A percentile compares a stretch with the other conserved stretches of the same genome.
Evolutionary conservation across 2,329 filamentous ascomycete genomes (phyloP).

Genomic region (Colletotrichum abscissum): DNA sequence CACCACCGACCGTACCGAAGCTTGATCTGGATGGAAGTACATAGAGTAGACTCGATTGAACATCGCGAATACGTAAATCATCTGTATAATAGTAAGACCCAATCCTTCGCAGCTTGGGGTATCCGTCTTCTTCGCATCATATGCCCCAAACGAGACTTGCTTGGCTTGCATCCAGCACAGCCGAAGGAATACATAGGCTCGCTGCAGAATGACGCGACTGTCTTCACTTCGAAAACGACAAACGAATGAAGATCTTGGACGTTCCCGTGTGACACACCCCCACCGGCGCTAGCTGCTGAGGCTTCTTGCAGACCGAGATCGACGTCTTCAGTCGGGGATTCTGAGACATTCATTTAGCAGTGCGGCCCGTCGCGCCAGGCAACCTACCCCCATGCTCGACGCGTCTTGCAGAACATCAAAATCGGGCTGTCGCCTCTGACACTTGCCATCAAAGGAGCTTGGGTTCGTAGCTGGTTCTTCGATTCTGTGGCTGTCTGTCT

Average conservation of each 20-base stretch:
- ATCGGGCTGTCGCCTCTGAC: background rate
- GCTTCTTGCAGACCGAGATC: background rate
- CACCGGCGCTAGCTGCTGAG: background rate
- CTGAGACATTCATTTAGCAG: background rate
- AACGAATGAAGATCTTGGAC: background rate
- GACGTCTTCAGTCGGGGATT: background rate
- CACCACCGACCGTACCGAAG: background rate
- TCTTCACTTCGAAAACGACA: background rate
- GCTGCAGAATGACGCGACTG: background rate
- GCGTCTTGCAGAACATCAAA: background rate
- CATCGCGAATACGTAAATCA: too few species aligned
- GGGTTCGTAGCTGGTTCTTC: background rate
- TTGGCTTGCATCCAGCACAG: background rate
- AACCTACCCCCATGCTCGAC: background rate
- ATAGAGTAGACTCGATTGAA: background rate
- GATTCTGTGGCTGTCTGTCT: background rate
- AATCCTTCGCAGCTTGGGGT: too few species aligned
- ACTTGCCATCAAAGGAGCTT: background rate
- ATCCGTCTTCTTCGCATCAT: too few species aligned
- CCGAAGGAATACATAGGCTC: background rate
- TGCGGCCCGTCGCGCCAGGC: background rate
- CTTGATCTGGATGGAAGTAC: background rate
- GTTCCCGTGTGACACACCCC: background rate
- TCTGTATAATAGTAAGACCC: too few species aligned
- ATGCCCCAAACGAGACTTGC: too few species aligned